Base-by-base conservation (phyloP, 441 rosid species). In the Populus tomentosa region DNA sequence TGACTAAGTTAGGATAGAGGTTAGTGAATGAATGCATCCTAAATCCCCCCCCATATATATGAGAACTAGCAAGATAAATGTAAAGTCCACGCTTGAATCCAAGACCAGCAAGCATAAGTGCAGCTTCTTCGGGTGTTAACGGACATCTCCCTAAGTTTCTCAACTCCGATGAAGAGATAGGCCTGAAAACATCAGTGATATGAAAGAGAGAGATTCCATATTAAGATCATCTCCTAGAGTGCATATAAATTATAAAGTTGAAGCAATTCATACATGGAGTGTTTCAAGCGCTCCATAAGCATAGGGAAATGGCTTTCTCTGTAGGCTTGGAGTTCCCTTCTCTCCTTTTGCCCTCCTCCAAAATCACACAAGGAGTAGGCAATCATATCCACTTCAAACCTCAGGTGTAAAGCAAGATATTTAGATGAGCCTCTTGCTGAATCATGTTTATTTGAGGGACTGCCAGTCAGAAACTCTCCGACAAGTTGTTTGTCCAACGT, bases 301-400 rank as follows among this genome's bases (percentile, higher is more conserved):
- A 92, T 86, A 78, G 99, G 97, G 82, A 96, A 96, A 82, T 94
- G 99, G 53, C 81, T 84, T 74, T 91, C 90, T 59, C 99, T 84
- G 85, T 92, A 96, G 21, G 91, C 85, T 81, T 88, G 89, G 79
- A 96, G 98, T 83, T 96, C 96, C 78, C 72, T 86, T 78, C 75
- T 86, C 86, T 96, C 99, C 3, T 78, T 62, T 82, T 85, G 87
- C 38, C 98, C 93, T 13, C 98, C 99, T 72, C 98, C 98, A 53
- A 92, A 96, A 77, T 93, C 97, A 71, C 98, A 96, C 6, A 82
- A 85, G 72, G 97, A 96, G 83, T 94, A 94, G 42, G 98, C 99
- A 77, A 94, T 91, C 98, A 96, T 96, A 80, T 96, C 99, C 81
- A 82, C 91, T 85, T 96, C 98, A 76, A 94, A 96, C 82, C 98